Evolutionary conservation across 2,329 filamentous ascomycete genomes (phyloP).

Genomic region (Ambrosiella cleistominuta): DNA sequence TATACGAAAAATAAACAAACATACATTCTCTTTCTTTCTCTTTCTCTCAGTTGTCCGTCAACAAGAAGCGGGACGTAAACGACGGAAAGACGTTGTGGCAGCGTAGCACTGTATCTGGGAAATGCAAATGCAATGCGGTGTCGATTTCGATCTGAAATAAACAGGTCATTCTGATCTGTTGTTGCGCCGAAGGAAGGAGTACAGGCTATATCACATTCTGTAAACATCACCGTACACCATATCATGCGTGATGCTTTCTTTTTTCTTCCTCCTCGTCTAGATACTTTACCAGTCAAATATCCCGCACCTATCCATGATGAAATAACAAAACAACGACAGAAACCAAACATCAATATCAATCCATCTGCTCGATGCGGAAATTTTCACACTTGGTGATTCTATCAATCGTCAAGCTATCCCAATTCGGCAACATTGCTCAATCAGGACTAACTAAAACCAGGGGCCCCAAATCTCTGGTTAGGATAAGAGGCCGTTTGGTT

Average conservation of each 20-base stretch:
- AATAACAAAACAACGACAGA: too few species aligned
- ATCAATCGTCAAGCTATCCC: neutral
- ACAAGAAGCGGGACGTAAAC: neutral
- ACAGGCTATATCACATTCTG: too few species aligned
- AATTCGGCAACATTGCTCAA: neutral
- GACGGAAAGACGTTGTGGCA: neutral
- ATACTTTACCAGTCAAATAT: too few species aligned
- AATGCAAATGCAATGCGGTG: neutral
- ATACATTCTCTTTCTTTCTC: too few species aligned
- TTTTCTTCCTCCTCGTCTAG: too few species aligned
- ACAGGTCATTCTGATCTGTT: too few species aligned
- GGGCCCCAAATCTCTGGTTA: too few species aligned
- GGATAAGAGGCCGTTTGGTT: neutral
- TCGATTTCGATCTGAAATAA: neutral
- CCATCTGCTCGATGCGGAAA: neutral
- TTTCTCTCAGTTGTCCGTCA: neutral
- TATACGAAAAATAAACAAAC: too few species aligned
- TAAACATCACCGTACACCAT: too few species aligned
- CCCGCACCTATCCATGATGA: too few species aligned
- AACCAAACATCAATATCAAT: neutral
- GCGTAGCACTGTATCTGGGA: neutral
- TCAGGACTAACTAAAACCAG: neutral
- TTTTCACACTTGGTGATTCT: neutral
- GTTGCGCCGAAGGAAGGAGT: too few species aligned
- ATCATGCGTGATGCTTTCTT: too few species aligned